A percentile compares a stretch with the other conserved stretches of the same genome.
Conservation (phyloP, 2,329 filamentous ascomycete genomes). For the Ophioceras dolichostomum region DNA sequence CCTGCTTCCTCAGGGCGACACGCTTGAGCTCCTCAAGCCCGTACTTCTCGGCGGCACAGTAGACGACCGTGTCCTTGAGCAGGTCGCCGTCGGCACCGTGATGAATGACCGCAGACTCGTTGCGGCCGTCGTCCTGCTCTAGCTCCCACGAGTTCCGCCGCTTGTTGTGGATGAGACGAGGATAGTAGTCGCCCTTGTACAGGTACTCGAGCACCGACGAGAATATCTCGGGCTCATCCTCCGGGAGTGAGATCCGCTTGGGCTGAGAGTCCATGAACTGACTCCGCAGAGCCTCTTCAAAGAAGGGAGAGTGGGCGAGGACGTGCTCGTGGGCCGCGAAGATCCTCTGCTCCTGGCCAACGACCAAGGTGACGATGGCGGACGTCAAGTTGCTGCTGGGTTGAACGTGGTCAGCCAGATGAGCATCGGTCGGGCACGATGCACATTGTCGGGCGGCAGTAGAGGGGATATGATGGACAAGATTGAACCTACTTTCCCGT, state of each 20-base stretch:
- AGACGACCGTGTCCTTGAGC: conserved; percentile 81
- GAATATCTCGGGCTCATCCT: conserved; percentile 84
- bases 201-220: conserved; percentile 83
- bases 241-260: conserved; percentile 67
- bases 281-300: conserved; percentile 49
- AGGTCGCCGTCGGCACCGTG: conserved; percentile 53
- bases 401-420: not conserved
- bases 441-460: not conserved
- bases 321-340: conserved; percentile 89
- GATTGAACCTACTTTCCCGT: conserved; percentile 26
- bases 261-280: conserved; percentile 49
- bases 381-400: conserved; percentile 44
- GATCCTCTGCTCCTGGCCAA: conserved; percentile 72
- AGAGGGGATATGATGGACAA: not conserved
- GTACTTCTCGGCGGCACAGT: conserved; percentile 80
- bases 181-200: conserved; percentile 90
- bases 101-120: conserved; percentile 58
- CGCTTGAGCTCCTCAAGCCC: conserved; percentile 75
- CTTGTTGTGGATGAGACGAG: conserved; percentile 72
- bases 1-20: conserved; percentile 77
- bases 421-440: not conserved
- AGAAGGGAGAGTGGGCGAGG: conserved; percentile 67
- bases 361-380: conserved; percentile 65
- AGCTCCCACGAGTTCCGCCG: conserved; percentile 69
- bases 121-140: conserved; percentile 41